Conservation (phyloP, 1,284 basidiomycete genomes). For the Rhodotorula glutinis region DNA sequence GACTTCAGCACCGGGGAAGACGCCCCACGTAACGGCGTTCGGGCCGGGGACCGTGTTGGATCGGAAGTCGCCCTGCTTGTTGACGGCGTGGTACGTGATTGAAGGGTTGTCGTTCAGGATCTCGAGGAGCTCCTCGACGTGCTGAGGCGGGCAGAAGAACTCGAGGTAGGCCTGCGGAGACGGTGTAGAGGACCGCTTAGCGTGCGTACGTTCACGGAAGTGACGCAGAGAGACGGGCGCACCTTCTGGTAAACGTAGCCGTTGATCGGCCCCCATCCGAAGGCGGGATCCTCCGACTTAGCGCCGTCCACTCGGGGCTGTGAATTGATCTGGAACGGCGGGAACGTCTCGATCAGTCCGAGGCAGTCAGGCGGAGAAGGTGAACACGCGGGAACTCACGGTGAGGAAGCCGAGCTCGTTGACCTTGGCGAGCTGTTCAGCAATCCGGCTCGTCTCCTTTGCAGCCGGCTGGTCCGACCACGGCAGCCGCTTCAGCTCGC, state of each 20-base stretch:
- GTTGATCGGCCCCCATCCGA: constrained; percentile 52
- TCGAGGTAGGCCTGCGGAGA: constrained; percentile 93
- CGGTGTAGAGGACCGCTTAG: too few species aligned
- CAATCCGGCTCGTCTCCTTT: constrained; percentile 76
- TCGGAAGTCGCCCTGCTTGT: constrained; percentile 72
- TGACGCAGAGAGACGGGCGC: background rate
- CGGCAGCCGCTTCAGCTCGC: constrained; percentile 68
- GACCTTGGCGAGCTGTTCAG: constrained; percentile 71
- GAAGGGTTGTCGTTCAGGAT: constrained; percentile 74
- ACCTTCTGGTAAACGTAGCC: constrained; percentile 54
- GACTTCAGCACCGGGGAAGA: constrained; percentile 97
- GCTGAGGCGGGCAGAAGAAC: constrained; percentile 79
- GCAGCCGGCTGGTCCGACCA: constrained; percentile 85
- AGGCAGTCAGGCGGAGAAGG: too few species aligned
- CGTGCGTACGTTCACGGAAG: too few species aligned
- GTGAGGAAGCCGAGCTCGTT: constrained; percentile 86
- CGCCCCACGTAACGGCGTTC: constrained; percentile 99
- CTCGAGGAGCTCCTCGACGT: constrained; percentile 71
- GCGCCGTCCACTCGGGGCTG: constrained; percentile 89
- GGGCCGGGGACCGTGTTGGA: constrained; percentile 93
- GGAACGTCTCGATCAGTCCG: background rate
- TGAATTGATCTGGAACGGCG: constrained; percentile 63
- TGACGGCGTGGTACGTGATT: constrained; percentile 90
- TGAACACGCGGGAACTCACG: background rate
- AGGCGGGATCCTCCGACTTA: constrained; percentile 61